Base-by-base conservation (phyloP, 2,329 filamentous ascomycete genomes). In the Penicillium crustosum region DNA sequence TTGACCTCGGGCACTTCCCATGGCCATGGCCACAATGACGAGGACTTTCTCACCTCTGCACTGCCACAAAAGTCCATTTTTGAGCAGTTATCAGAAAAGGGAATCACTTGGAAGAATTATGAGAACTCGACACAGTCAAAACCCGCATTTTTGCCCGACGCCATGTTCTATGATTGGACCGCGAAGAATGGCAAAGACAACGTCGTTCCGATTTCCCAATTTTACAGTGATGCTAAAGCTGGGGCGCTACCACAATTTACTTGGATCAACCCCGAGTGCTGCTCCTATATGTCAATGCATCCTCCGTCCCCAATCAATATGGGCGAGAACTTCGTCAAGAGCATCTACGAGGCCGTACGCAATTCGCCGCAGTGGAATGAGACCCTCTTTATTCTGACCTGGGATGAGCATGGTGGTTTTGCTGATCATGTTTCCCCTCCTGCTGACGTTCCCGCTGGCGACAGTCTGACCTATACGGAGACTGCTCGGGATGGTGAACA, bases 251-350 rank as follows among this genome's bases (percentile, higher is more conserved):
- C 78, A 6, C 68, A 72, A 41, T 78, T 81, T 54, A 78, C 75
- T 61, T 82, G 80, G 66, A 74, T 81, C 69, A 84, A 80, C 63
- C 78, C 80, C 4, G 77, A 79, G 59, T 81, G 82, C 71, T 81
- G 82, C 63, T 73, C 73, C 17, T 79, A 79, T 61, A 83, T 74
- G 58, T 80, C 78, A 15, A 78, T 78, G 70, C 78, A 81, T 55
- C 78, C 78, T 0, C 73, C 76, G 0, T 77, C 75, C 3, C 77
- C 77, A 0, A 78, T 80, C 50, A 76, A 74, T 6, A 69, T 75
- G 36, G 78, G 79, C 35, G 78, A 81, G 60, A 68, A 66, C 23
- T 78, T 79, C 55, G 73, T 81, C 62, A 80, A 79, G 63, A 66
- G 73, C 17, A 75, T 81, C 41, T 81, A 81, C 53, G 77, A 81